Base-by-base conservation (phyloP, 1,284 basidiomycete species). In the Cutaneotrichosporon sp. region DNA sequence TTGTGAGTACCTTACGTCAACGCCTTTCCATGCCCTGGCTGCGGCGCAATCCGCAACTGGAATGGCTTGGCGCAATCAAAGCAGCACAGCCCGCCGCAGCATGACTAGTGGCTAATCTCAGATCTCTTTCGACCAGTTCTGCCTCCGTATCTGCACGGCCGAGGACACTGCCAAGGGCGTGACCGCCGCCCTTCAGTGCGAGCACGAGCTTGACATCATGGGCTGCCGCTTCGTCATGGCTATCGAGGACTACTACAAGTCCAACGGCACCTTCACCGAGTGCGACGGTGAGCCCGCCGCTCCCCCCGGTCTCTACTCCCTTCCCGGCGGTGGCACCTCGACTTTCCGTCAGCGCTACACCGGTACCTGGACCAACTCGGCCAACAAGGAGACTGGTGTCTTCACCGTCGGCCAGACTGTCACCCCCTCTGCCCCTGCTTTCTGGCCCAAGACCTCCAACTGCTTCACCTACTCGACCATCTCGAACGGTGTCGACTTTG, bases 221-320 rank as follows among this genome's bases (percentile, higher is more conserved):
- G 76, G 77, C 25, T 76, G 75, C 63, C 57, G 63, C 43, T 73
- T 68, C 61, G 73, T 75, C 65, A 76, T 75, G 74, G 72, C 75
- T 42, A 70, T 72, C 35, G 62, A 65, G 55, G 60, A 66, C 63
- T 65, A 64, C 49, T 68, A 67, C 62, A 47, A 45, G n/a, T 55
- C 63, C 47, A 65, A 71, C 67, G 63, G 67, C 63, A 63, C 67
- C 46, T 64, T 76, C 70, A 66, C 72, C 60, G 68, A 66, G 34
- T 76, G 75, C 61, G 73, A 76, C n/a, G 75, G 70, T 52, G 73
- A 72, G 52, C 49, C 65, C 17, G 75, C 73, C 32, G 67, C 65
- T 44, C 69, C 73, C 26, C 75, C 75, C 33, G 75, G 75, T 50
- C 63, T 74, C 47, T 75, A 73, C 69, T 65, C 68, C 34, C 61